Conservation (phyloP, 2,329 filamentous ascomycete genomes). For the Cercospora zeae-maydis region DNA sequence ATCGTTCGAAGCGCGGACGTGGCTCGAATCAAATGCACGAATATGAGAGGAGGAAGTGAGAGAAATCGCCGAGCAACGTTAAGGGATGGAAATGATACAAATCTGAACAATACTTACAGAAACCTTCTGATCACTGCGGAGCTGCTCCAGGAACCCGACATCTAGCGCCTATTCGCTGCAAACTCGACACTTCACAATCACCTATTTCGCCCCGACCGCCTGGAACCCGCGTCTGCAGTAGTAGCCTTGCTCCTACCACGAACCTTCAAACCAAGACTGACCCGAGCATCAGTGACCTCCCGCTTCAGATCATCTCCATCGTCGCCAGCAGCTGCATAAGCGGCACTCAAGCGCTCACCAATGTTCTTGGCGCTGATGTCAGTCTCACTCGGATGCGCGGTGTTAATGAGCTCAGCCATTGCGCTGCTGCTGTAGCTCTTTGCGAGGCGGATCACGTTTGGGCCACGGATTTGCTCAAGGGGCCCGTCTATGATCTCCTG, state of each 20-base stretch:
- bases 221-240: background rate
- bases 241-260: background rate
- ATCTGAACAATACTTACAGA: too few species aligned
- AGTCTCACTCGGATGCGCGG: background rate
- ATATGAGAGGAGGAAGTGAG: too few species aligned
- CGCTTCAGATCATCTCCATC: background rate
- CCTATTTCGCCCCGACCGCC: background rate
- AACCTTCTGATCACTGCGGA: background rate
- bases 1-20: too few species aligned
- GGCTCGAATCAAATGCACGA: too few species aligned
- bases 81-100: too few species aligned
- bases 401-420: background rate
- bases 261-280: background rate
- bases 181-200: background rate
- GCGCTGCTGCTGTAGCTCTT: background rate
- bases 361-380: background rate
- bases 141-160: background rate
- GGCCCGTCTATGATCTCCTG: background rate
- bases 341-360: background rate
- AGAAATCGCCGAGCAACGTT: too few species aligned
- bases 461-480: background rate
- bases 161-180: background rate
- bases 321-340: background rate
- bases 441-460: background rate
- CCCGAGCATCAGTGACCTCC: background rate